These are phyloP conservation scores for Euphorbia tirucalli DNA, from an alignment of 345 rosid genomes.

Conservation along the genomic window DNA sequence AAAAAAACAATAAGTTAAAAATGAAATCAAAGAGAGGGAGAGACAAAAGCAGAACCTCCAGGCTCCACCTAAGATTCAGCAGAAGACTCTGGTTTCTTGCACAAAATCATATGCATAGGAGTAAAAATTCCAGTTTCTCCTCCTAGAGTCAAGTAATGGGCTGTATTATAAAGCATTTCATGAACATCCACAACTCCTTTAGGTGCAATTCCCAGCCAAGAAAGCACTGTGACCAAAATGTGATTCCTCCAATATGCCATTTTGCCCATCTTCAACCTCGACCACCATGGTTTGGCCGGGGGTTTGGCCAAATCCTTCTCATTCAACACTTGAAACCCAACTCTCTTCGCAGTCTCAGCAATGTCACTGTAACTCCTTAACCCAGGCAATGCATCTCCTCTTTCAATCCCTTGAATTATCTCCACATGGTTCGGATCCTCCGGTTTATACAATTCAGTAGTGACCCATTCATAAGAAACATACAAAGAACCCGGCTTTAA, in stretches of 20 bases:
- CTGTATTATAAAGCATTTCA: constrained; percentile 82
- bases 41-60: not conserved
- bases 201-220: constrained; percentile 74
- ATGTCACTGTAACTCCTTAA: constrained; percentile 58
- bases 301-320: constrained; percentile 85
- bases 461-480: constrained; percentile 91
- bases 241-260: constrained; percentile 96
- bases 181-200: constrained; percentile 94
- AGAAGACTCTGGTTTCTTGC: constrained; percentile 62
- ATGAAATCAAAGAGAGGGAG: not conserved
- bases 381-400: constrained; percentile 89
- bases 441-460: constrained; percentile 57
- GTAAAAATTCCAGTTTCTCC: constrained; percentile 86
- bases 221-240: constrained; percentile 60
- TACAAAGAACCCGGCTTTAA: constrained; percentile 75
- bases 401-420: constrained; percentile 80
- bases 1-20: not conserved
- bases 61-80: not conserved
- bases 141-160: constrained; percentile 68
- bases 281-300: constrained; percentile 86
- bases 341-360: constrained; percentile 55
- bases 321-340: constrained; percentile 75
- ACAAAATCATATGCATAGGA: constrained; percentile 94
- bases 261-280: constrained; percentile 75
- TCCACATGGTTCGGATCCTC: constrained; percentile 58